These are phyloP conservation scores for Leccinum proliferum DNA, from an alignment of 1,284 basidiomycete species.

Conservation along the genomic window DNA sequence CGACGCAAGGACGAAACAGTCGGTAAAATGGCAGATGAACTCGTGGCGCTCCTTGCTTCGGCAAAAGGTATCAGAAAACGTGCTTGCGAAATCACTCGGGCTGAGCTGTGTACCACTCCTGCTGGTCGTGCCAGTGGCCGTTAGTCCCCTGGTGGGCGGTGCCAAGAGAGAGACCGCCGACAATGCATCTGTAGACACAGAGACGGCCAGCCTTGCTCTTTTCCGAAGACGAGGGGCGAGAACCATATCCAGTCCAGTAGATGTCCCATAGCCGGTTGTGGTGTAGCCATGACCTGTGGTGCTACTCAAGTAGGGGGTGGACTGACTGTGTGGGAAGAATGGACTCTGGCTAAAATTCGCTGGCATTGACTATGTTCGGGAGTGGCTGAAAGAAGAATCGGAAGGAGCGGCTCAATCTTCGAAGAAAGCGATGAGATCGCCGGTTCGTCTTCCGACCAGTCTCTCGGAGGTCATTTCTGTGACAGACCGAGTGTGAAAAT, in stretches of 20 bases:
- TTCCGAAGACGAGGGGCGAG: slow-evolving; percentile 42
- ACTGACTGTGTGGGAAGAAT: slow-evolving; percentile 38
- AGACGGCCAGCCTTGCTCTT: slow-evolving; percentile 37
- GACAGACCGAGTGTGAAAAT: slow-evolving; percentile 22
- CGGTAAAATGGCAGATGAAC: slow-evolving; percentile 19
- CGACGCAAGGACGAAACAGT: slow-evolving; percentile 39
- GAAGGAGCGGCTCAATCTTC: slow-evolving; percentile 44
- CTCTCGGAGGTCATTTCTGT: slow-evolving; percentile 27
- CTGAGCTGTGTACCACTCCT: slow-evolving; percentile 25
- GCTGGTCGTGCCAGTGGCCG: slow-evolving; percentile 13
- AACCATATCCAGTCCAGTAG: slow-evolving; percentile 28
- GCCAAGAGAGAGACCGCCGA: slow-evolving; percentile 37
- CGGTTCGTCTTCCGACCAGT: slow-evolving; percentile 52
- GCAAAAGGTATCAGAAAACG: slow-evolving; percentile 30
- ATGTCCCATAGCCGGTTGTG: slow-evolving; percentile 26
- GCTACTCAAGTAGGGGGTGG: slow-evolving; percentile 34
- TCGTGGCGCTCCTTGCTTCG: slow-evolving; percentile 22
- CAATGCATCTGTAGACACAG: slow-evolving; percentile 24
- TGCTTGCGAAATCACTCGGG: slow-evolving; percentile 31
- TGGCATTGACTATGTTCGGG: slow-evolving; percentile 50
- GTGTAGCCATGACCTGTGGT: slow-evolving; percentile 28
- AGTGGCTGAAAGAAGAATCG: slow-evolving; percentile 35
- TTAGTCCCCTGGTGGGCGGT: slow-evolving; percentile 28
- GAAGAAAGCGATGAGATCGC: slow-evolving; percentile 69
- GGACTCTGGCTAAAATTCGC: slow-evolving; percentile 49